Evolutionary conservation across 805 yeast genomes (phyloP).

Genomic region (Candida loeiensis): DNA sequence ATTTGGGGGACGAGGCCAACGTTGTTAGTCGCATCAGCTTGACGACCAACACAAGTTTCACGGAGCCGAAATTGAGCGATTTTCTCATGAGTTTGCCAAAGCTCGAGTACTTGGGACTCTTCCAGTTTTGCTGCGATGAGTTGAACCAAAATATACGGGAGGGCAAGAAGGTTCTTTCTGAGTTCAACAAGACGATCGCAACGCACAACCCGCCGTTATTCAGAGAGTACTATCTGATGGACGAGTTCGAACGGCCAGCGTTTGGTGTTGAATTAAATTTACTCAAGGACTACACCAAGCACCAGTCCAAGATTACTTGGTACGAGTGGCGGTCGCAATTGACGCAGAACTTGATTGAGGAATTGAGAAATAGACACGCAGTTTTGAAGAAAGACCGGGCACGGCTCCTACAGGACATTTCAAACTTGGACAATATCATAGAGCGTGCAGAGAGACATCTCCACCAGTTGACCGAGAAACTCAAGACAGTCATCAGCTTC

Average conservation of each 20-base stretch:
- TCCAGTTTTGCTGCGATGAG: constrained; percentile 53
- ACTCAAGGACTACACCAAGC: constrained; percentile 48
- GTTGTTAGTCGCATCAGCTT: constrained; percentile 22
- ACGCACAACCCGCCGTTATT: constrained; percentile 49
- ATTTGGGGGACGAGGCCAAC: constrained; percentile 34
- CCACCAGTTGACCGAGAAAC: constrained; percentile 14
- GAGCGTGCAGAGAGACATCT: constrained; percentile 11
- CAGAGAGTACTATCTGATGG: constrained; percentile 43
- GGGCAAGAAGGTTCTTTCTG: constrained; percentile 45
- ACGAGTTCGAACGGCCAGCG: constrained; percentile 32
- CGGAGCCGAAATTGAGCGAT: constrained; percentile 24
- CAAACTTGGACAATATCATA: constrained; percentile 11
- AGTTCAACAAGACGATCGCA: constrained; percentile 43
- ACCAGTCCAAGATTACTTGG: constrained; percentile 56
- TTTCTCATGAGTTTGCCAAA: constrained; percentile 38
- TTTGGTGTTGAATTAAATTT: constrained; percentile 49
- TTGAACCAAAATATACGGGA: constrained; percentile 47
- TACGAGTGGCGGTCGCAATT: constrained; percentile 59
- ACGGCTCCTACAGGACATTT: constrained; percentile 13
- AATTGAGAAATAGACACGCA: constrained; percentile 21
- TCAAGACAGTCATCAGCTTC: constrained; percentile 12
- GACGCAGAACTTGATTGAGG: constrained; percentile 41
- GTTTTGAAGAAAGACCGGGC: constrained; percentile 20
- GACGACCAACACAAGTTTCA: constrained; percentile 12
- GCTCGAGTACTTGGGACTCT: constrained; percentile 45